Evolutionary conservation across 371 early-diverging fungal species (phyloP).

Genomic region (Lichtheimia ornata): DNA sequence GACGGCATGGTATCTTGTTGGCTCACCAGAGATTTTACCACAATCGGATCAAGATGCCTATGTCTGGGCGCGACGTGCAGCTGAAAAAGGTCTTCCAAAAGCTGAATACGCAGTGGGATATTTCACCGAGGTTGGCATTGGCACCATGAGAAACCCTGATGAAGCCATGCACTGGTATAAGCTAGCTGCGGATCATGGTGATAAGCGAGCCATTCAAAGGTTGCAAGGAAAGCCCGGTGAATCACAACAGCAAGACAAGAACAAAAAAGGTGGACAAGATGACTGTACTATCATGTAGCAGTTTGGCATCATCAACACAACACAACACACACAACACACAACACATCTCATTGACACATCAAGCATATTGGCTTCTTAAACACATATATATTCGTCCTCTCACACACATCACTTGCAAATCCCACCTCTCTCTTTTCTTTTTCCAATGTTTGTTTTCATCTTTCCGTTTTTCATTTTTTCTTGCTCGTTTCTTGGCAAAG

Average conservation of each 20-base stretch:
- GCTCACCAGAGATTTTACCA: constrained; percentile 72
- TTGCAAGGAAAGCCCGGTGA: constrained; percentile 42
- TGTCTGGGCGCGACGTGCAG: constrained; percentile 85
- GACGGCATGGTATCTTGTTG: constrained; percentile 91
- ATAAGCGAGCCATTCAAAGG: constrained; percentile 75
- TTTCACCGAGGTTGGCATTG: constrained; percentile 84
- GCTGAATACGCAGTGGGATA: constrained; percentile 91
- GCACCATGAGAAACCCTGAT: constrained; percentile 63
- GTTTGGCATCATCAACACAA: background rate
- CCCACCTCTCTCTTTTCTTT: too few species aligned
- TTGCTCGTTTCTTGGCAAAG: too few species aligned
- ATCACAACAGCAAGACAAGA: constrained; percentile 4
- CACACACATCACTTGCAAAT: too few species aligned
- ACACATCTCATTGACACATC: too few species aligned
- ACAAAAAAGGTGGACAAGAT: constrained; percentile 35
- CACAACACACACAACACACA: background rate
- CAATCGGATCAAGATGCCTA: constrained; percentile 90
- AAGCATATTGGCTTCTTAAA: too few species aligned
- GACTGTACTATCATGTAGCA: constrained; percentile 53
- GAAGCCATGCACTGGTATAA: constrained; percentile 83
- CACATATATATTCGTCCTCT: too few species aligned
- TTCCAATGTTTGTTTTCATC: too few species aligned
- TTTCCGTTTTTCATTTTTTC: too few species aligned
- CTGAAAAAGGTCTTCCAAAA: constrained; percentile 83
- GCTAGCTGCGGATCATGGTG: constrained; percentile 80